Conservation (phyloP, 352 stramenopile genomes). For the Globisporangium acanthophoron region DNA sequence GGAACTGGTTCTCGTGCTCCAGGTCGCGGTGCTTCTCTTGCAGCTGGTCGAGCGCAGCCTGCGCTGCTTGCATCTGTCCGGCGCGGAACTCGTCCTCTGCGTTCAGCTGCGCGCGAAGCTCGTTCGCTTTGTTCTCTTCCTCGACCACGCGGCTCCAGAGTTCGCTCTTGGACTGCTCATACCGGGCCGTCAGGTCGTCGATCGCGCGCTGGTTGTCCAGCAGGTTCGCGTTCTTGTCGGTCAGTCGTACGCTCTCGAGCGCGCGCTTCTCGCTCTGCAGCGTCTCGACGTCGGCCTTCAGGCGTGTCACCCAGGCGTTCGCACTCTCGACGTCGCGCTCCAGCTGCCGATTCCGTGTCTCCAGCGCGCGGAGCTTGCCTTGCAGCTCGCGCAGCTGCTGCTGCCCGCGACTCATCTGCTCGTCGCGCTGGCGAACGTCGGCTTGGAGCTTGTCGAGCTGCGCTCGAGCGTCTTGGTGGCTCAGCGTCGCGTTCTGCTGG, state of each 20-base stretch:
- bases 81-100: conserved; percentile 20
- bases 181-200: conserved; percentile 26
- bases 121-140: conserved; percentile 34
- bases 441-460: conserved; percentile 33
- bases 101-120: conserved; percentile 29
- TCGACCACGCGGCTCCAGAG: conserved; percentile 34
- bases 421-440: conserved; percentile 35
- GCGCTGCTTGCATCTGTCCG: conserved; percentile 15
- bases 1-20: conserved; percentile 41
- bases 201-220: conserved; percentile 18
- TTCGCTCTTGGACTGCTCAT: conserved; percentile 36
- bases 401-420: conserved; percentile 39
- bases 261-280: conserved; percentile 33
- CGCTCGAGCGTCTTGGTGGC: conserved; percentile 32
- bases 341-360: conserved; percentile 30
- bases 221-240: conserved; percentile 13
- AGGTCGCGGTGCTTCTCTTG: conserved; percentile 25
- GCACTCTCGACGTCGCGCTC: conserved; percentile 28
- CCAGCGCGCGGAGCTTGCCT: conserved; percentile 18
- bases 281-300: conserved; percentile 26
- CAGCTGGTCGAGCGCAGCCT: conserved; percentile 23
- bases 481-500: conserved; percentile 34
- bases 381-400: conserved; percentile 34
- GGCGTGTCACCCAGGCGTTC: conserved; percentile 24
- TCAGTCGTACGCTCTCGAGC: conserved; percentile 22